Percentiles rank a stretch among this genome's conserved stretches.
These are phyloP conservation scores for Plasmodium gallinaceum DNA, from an alignment of 169 alveolate species.

Conservation along the genomic window DNA sequence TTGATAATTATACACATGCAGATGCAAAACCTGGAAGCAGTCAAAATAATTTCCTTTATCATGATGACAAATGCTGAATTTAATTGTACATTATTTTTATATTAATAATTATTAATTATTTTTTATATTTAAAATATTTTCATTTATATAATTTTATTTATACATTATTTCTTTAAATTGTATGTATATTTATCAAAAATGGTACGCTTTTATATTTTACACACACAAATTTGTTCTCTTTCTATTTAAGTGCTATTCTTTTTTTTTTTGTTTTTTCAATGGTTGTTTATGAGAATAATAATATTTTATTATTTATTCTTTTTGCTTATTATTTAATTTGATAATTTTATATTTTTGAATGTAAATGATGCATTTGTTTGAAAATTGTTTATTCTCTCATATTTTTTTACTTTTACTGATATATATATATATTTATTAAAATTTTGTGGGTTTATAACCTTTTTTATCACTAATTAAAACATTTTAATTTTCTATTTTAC, in stretches of 20 bases:
- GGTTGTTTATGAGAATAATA: not conserved
- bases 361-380: too few species aligned
- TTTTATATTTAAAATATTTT: not conserved
- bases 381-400: too few species aligned
- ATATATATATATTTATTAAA: too few species aligned
- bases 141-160: not conserved
- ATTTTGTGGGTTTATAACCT: too few species aligned
- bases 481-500: too few species aligned
- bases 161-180: not conserved
- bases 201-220: not conserved
- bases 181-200: too few species aligned
- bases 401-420: too few species aligned
- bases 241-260: not conserved
- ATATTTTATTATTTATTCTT: too few species aligned
- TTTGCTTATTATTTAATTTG: too few species aligned
- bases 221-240: not conserved
- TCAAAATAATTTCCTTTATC: conserved; percentile 69
- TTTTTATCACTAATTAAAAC: too few species aligned
- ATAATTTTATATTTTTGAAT: too few species aligned
- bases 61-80: conserved; percentile 71
- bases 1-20: conserved; percentile 83
- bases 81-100: not conserved
- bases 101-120: not conserved
- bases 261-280: not conserved
- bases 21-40: conserved; percentile 77